These are phyloP conservation scores for Mycena vulgaris DNA, from an alignment of 768 basidiomycete species.

Conservation along the genomic window DNA sequence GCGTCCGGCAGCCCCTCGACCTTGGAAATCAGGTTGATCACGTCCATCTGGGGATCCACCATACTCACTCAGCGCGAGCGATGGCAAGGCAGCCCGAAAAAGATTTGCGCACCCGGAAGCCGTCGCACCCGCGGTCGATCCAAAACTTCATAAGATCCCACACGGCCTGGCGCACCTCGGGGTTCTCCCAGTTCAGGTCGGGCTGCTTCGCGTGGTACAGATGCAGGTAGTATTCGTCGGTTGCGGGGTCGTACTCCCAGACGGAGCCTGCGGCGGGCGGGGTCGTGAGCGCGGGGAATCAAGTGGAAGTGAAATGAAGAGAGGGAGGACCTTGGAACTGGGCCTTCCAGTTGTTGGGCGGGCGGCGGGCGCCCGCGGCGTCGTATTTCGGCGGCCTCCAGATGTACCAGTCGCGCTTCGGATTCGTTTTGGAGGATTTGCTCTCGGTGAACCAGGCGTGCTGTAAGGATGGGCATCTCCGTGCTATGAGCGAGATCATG, in stretches of 20 bases:
- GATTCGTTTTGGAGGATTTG: conserved; percentile 62
- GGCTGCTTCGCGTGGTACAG: conserved; percentile 78
- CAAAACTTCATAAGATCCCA: conserved; percentile 81
- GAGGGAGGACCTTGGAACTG: conserved; percentile 70
- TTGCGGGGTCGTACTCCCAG: conserved; percentile 78
- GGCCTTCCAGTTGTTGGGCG: conserved; percentile 84
- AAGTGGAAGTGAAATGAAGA: neutral
- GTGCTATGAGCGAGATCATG: neutral
- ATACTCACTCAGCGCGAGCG: neutral
- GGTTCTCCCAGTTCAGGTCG: conserved; percentile 85
- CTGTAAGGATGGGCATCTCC: conserved; percentile 47
- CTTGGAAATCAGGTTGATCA: conserved; percentile 80
- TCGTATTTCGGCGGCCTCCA: conserved; percentile 76
- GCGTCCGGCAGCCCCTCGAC: conserved; percentile 77
- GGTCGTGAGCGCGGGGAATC: no score
- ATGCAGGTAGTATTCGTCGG: conserved; percentile 83
- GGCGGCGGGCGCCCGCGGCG: conserved; percentile 65
- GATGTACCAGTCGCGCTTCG: conserved; percentile 84
- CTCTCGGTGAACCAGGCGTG: conserved; percentile 82
- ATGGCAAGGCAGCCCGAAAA: neutral
- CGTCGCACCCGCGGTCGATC: conserved; percentile 82
- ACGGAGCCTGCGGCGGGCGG: conserved; percentile 76
- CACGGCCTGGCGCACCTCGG: conserved; percentile 69
- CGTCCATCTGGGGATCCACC: conserved; percentile 75
- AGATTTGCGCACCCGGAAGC: conserved; percentile 76